A percentile compares a stretch with the other conserved stretches of the same genome.
Conservation (phyloP, 2,329 filamentous ascomycete genomes). For the Alternaria sp. region DNA sequence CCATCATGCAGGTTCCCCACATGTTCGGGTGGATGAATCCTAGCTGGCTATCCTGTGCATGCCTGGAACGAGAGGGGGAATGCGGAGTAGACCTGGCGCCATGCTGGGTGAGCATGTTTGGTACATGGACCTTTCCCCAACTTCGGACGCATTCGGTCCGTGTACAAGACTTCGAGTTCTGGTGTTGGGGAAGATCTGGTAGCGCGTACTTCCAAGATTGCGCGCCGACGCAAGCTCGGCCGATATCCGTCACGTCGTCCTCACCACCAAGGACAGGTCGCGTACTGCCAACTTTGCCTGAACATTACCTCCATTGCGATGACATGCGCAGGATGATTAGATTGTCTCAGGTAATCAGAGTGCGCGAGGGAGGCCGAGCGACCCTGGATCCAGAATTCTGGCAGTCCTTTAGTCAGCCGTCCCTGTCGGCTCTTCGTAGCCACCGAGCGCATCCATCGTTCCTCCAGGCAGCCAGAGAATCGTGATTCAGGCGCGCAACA, state of each 20-base stretch:
- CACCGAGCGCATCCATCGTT: background rate
- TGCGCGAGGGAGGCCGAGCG: background rate
- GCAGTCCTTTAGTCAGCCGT: background rate
- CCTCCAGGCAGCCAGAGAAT: background rate
- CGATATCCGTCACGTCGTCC: background rate
- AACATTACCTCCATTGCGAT: background rate
- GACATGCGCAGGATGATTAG: background rate
- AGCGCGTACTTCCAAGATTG: background rate
- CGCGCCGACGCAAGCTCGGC: background rate
- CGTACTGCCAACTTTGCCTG: background rate
- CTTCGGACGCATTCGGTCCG: background rate
- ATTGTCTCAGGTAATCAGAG: too few relatives aligned
- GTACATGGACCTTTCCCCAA: background rate
- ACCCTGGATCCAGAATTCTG: background rate
- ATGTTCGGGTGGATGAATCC: constrained; percentile 11
- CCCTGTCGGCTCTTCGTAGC: background rate
- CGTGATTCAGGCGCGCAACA: background rate
- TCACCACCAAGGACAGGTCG: background rate
- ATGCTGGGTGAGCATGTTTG: background rate
- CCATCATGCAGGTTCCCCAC: constrained; percentile 15
- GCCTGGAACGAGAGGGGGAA: constrained; percentile 10
- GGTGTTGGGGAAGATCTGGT: background rate
- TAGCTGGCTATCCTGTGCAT: background rate
- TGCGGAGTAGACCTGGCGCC: constrained; percentile 7
- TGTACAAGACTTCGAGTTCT: background rate